Base-by-base conservation (phyloP, 257 asterid species). In the Nicotiana otophora region DNA sequence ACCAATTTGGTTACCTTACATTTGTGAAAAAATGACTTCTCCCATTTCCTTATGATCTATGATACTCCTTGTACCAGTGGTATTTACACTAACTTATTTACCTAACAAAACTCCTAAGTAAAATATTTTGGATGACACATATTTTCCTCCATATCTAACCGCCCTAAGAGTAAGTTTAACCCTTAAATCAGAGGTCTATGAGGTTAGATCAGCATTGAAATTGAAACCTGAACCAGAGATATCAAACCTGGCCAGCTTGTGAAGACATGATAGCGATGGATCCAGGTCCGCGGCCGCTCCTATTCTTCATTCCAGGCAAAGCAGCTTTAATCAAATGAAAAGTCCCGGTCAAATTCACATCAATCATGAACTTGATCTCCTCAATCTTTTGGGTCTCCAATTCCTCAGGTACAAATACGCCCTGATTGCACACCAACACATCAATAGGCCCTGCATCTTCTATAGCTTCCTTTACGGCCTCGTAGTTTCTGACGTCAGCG, bases 201-300 rank as follows among this genome's bases (percentile, higher is more conserved):
- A 33, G 75, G 5, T 33, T 34, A 34, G 1, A 67, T 16, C 76
- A 42, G 1, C 36, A 72, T 72, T 6, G 36, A 14, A 72, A 23
- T 42, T 72, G 20, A 72, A 1, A 72, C 6, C 46, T 5, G 6
- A 72, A 46, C 7, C 3, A 26, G 2, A 81, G 14, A 33, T 17
- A 2, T 9, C 10, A 7, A 81, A 96, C 98, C 98, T 96, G 99
- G 69, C 99, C 99, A 5, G 98, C 98, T 90, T 96, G 99, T 15
- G 98, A 94, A 19, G 98, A 96, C 98, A 96, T 91, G 74, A 96
- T 84, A 9, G 98, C 97, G 46, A 96, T 93, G 3, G 97, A 94
- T 10, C 88, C 96, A 5, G 99, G 97, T 10, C 96, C 97, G 17
- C 90, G 82, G 55, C 81, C 93, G 53, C 80, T 85, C 78, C 98